Conservation (phyloP, 345 rosid genomes). For the Gossypium bickii region DNA sequence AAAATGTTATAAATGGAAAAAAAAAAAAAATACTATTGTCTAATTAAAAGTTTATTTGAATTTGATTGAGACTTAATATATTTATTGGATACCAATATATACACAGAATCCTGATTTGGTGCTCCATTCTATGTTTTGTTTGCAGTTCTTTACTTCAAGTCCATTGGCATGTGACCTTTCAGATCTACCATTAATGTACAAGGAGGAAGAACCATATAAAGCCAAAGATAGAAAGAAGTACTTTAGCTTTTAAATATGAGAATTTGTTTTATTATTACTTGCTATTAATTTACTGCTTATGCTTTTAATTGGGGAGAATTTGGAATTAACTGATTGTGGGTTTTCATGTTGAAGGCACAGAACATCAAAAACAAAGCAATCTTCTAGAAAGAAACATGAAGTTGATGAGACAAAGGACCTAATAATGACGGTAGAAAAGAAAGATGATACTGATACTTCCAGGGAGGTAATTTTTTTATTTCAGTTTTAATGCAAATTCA, state of each 20-base stretch:
- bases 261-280: not conserved
- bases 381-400: conserved; percentile 18
- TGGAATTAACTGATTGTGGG: not conserved
- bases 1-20: too few relatives aligned
- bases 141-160: conserved; percentile 55
- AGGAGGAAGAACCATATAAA: conserved; percentile 29
- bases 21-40: too few relatives aligned
- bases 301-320: not conserved
- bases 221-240: conserved; percentile 35
- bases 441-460: conserved; percentile 34
- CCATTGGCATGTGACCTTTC: conserved; percentile 49
- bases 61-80: too few relatives aligned
- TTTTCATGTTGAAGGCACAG: conserved; percentile 24
- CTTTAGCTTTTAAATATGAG: not conserved
- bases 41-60: too few relatives aligned
- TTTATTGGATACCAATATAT: too few relatives aligned
- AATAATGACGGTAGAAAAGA: conserved; percentile 12
- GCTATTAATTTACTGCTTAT: not conserved
- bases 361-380: conserved; percentile 26
- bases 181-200: conserved; percentile 42
- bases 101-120: not conserved
- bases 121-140: not conserved
- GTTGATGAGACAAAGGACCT: conserved; percentile 17
- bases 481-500: not conserved
- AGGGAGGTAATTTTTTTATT: conserved; percentile 35